Evolutionary conservation across 2,329 filamentous ascomycete species (phyloP).

Genomic region (Metarhizium album): DNA sequence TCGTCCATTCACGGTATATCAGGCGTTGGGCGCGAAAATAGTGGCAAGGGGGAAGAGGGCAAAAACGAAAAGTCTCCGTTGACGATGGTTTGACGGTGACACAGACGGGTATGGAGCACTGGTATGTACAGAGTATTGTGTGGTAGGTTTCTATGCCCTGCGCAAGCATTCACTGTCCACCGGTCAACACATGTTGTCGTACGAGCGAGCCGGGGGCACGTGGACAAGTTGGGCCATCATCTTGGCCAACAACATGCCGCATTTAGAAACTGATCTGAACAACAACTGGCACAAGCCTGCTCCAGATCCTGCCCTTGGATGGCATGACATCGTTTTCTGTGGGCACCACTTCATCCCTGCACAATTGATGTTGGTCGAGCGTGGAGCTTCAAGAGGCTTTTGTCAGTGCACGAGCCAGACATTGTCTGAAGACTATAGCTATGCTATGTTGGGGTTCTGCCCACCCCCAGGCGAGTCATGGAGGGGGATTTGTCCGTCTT

Average conservation of each 20-base stretch:
- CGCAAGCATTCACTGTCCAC: not conserved
- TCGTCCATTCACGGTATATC: not conserved
- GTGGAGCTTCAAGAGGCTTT: not conserved
- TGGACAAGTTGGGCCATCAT: not conserved
- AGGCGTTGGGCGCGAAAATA: not conserved
- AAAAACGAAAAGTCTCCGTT: not conserved
- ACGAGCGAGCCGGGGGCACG: not conserved
- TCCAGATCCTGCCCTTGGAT: not conserved
- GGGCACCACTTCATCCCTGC: not conserved
- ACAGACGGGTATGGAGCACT: not conserved
- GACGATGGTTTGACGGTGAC: not conserved
- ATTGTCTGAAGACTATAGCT: not conserved
- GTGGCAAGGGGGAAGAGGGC: not conserved
- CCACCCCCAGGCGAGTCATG: not conserved
- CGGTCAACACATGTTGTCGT: not conserved
- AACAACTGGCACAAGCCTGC: not conserved
- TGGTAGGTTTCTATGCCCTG: too few relatives aligned
- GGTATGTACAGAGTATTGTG: too few relatives aligned
- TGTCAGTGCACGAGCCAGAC: constrained; percentile 2
- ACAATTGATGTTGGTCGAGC: not conserved
- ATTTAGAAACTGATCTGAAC: not conserved
- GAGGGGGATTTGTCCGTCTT: not conserved
- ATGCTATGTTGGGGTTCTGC: not conserved
- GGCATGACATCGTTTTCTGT: not conserved
- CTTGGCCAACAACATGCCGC: not conserved